Conservation (phyloP, 2,329 filamentous ascomycete species). For the Cladosporium sp. region DNA sequence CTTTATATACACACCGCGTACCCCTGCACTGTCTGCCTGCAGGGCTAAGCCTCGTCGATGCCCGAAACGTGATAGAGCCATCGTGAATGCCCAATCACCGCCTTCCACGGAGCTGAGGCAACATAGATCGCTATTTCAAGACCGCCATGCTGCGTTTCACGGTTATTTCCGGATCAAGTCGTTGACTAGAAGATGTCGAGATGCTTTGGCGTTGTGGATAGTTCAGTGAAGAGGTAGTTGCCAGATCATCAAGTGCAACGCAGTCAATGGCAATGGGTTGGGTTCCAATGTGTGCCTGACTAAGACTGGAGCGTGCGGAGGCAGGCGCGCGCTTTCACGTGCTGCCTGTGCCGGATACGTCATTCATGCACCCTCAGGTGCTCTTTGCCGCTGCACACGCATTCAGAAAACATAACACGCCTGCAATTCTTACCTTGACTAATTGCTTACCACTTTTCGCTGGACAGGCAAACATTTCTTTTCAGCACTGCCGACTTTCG, state of each 20-base stretch:
- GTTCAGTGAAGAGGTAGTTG: too few species aligned
- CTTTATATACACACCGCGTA: slow-evolving; percentile 7
- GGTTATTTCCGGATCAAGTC: background rate
- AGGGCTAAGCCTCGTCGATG: slow-evolving; percentile 2
- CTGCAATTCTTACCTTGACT: background rate
- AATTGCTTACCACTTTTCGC: background rate
- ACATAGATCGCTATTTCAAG: background rate
- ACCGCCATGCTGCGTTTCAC: too few species aligned
- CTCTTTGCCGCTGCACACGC: too few species aligned
- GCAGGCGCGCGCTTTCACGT: too few species aligned
- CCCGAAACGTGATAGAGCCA: slow-evolving; percentile 5
- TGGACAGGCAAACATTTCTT: background rate
- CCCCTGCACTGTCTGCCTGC: slow-evolving; percentile 10
- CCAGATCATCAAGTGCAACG: too few species aligned
- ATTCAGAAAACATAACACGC: background rate
- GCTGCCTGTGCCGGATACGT: background rate
- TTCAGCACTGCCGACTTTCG: background rate
- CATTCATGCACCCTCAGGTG: background rate
- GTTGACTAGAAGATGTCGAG: background rate
- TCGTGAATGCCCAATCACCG: slow-evolving; percentile 5
- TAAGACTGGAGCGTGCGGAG: background rate
- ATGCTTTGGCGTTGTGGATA: too few species aligned
- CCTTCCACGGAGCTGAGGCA: slow-evolving; percentile 3
- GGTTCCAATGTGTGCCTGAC: background rate
- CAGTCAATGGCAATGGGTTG: background rate